Evolutionary conservation across 2,329 filamentous ascomycete species (phyloP), one percentile per base, ranked within the genome.

Genomic region (Pyricularia sp.): DNA sequence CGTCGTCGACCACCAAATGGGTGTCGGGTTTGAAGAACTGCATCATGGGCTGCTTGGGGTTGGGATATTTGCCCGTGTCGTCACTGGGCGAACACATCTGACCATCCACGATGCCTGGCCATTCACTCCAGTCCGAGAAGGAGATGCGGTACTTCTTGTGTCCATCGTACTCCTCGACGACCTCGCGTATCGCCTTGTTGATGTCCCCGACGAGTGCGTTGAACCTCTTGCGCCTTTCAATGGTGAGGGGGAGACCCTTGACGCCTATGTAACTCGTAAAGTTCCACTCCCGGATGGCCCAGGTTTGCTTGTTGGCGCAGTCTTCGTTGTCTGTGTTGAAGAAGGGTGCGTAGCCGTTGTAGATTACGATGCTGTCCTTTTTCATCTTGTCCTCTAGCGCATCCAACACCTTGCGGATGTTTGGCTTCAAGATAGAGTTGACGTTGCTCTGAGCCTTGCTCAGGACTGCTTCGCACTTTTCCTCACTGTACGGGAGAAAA

Each of bases 241-340:
- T 36, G 85, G 92, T 64, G 92, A 92, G 71, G 91, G 91, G 0
- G 84, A 66, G 65, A n/a, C 58, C 58, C 58, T 61, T 61, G 58
- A 61, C 58, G 58, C 58, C 58, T 23, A 61, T 25, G 11, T 61
- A 61, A 23, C 58, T 61, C 5, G 31, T 65, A n/a, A 25, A 66
- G 30, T 42, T 20, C 65, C 65, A 66, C 31, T 33, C 55, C n/a
- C 50, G 26, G 66, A 67, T 33, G 17, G 50, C 42, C 66, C 66
- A 67, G 66, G 26, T 23, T 28, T 67, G 66, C 66, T 67, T 67
- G 61, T 69, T 69, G 17, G 72, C 69, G 71, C 75, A 76, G 28
- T 73, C 71, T 26, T 73, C 72, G 61, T 71, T 73, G 10, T 74
- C 72, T 1, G 72, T 73, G 68, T 78, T 75, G 72, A 78, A 79